phyloP scores from a whole-genome alignment of 2,329 filamentous ascomycete species.

The Pleomassaria siparia region DNA sequence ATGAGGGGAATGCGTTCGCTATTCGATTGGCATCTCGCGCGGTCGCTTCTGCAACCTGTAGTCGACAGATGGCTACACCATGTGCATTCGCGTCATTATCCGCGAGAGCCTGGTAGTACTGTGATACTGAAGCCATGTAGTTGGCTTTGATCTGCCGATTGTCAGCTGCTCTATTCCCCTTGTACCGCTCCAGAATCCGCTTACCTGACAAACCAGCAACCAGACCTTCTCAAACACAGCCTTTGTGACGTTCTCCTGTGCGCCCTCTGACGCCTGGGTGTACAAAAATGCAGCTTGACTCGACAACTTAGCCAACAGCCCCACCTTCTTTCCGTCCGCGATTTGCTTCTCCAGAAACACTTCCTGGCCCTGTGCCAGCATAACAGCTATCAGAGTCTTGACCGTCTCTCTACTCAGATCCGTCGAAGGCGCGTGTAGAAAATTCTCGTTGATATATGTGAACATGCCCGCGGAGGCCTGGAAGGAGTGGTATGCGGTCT shows the following conservation, averaged over 20 bases:
- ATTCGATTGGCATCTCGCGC: constrained; percentile 76
- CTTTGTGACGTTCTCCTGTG: constrained; percentile 88
- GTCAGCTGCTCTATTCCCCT: constrained; percentile 1
- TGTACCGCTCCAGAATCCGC: constrained; percentile 18
- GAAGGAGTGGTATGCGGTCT: constrained; percentile 97
- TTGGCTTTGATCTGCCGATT: constrained; percentile 68
- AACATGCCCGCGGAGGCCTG: constrained; percentile 99
- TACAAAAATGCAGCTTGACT: constrained; percentile 90
- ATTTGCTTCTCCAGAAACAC: constrained; percentile 97
- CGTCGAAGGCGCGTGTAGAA: constrained; percentile 93
- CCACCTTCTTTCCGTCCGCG: constrained; percentile 87
- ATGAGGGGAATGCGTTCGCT: constrained; percentile 77
- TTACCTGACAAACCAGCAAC: constrained; percentile 77
- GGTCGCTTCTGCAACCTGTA: constrained; percentile 77
- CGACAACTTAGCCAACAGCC: constrained; percentile 86
- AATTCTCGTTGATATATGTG: constrained; percentile 99
- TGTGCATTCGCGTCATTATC: constrained; percentile 89
- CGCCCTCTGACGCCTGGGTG: constrained; percentile 81
- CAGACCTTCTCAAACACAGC: constrained; percentile 94
- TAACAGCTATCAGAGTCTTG: constrained; percentile 89
- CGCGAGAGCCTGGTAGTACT: constrained; percentile 89
- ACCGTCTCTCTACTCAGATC: constrained; percentile 94
- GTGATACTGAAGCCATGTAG: constrained; percentile 80
- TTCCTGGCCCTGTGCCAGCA: constrained; percentile 93
- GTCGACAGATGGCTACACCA: constrained; percentile 78